Base-by-base conservation (phyloP, 164 flowering plant species). In the Warburgia ugandensis region DNA sequence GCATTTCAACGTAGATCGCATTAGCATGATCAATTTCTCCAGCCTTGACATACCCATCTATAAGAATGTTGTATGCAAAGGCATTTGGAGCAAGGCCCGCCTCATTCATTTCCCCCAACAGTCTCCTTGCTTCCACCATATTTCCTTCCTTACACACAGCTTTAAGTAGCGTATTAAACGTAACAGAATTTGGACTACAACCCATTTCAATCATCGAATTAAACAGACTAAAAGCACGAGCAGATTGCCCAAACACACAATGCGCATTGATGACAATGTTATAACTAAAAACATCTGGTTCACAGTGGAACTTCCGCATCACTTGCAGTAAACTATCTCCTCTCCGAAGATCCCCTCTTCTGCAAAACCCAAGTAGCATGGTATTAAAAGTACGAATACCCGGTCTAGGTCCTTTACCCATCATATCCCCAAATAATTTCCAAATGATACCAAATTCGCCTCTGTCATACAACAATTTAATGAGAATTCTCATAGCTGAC, bases 31-130 rank as follows among this genome's bases (percentile, higher is more conserved):
- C 60, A 32, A 86, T 65, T 22, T 89, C 86, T 59, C 81, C 70
- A 8, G 91, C 84, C 61, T 92, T 92, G 5, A 77, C 84, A 68
- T 79, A 80, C 20, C 99, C 97, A 69, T 79, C 67, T 59, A 89
- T 77, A 52, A 92, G 49, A 14, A 78, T 54, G 50, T 89, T 92
- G 49, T 82, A 92, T 1, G 67, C 55, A 5, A 19, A 44, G 21
- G 77, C 71, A 59, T 64, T 79, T 6, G 80, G 84, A 53, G 53
- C 40, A 29, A 86, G 40, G 41, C 82, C 79, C 27, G 50, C 16
- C 26, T 73, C 85, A 31, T 29, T 58, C 48, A 75, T 69, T 46
- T 50, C 65, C 42, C 76, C 68, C 55, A 83, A 80, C 8, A 80
- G 13, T 47, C 55, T 71, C 61, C 71, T 82, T 1, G 97, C 99